A percentile compares a stretch with the other conserved stretches of the same genome.
phyloP scores from a whole-genome alignment of 2,329 filamentous ascomycete species.

The Monosporascus sp. region DNA sequence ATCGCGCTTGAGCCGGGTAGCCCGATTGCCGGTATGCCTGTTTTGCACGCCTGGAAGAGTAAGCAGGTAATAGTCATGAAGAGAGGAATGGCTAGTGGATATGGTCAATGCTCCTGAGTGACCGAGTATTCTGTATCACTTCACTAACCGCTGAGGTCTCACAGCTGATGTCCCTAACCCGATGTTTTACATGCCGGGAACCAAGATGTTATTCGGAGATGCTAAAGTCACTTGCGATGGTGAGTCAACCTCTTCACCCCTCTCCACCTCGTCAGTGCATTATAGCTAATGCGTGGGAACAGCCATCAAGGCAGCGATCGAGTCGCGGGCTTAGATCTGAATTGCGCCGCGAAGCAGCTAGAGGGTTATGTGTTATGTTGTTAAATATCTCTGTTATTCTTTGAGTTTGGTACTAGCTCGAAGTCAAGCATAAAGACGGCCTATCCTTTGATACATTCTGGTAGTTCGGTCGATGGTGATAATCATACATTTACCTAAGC shows the following conservation, averaged over 20 bases:
- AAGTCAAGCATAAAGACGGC: background rate
- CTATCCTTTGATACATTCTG: background rate
- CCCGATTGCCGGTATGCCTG: conserved; percentile 87
- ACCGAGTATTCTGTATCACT: background rate
- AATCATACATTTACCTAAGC: too few species aligned
- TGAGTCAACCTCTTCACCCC: conserved; percentile 30
- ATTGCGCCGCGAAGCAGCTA: background rate
- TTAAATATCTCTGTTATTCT: background rate
- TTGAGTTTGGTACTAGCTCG: background rate
- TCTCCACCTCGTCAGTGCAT: conserved; percentile 4
- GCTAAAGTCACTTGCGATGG: conserved; percentile 79
- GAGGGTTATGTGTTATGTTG: background rate
- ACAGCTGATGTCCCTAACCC: conserved; percentile 83
- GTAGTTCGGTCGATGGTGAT: background rate
- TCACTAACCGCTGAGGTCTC: conserved; percentile 2
- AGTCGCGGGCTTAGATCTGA: conserved; percentile 25
- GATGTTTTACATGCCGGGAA: conserved; percentile 88
- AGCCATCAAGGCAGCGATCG: conserved; percentile 37
- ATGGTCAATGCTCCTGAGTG: conserved; percentile 49
- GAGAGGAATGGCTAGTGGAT: conserved; percentile 80
- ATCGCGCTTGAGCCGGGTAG: conserved; percentile 80
- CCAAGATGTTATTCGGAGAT: conserved; percentile 89
- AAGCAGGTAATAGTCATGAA: conserved; percentile 95
- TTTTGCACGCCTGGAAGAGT: conserved; percentile 88
- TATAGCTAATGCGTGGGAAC: background rate